Evolutionary conservation across 139 green algal species (phyloP).

Genomic region (Pleodorina starrii): DNA sequence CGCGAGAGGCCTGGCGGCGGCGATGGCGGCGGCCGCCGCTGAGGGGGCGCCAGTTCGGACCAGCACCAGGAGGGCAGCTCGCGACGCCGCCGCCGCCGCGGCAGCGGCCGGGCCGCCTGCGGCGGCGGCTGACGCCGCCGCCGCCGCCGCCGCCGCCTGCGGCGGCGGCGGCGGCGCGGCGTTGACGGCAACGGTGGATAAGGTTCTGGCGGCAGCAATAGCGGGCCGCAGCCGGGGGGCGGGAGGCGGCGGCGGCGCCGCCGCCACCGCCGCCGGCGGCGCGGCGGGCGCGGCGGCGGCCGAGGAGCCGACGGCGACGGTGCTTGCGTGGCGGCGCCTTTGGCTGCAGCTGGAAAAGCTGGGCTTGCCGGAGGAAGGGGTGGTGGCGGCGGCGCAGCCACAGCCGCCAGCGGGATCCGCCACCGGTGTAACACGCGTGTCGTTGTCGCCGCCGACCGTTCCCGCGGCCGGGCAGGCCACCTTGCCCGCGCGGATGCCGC

Average conservation of each 20-base stretch:
- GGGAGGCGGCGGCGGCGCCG: background rate
- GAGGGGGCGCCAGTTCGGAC: conserved; percentile 3
- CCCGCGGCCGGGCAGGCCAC: too few relatives aligned
- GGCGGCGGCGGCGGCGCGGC: background rate
- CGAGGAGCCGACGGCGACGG: background rate
- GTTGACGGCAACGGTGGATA: background rate
- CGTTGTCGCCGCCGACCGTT: background rate
- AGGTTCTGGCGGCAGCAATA: background rate
- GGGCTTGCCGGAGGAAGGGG: too few relatives aligned
- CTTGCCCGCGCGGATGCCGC: too few relatives aligned
- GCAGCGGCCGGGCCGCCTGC: too few relatives aligned
- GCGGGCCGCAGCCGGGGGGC: background rate
- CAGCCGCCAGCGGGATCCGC: background rate
- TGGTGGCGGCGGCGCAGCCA: background rate
- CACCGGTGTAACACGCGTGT: background rate
- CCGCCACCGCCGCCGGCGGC: background rate
- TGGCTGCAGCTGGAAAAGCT: background rate
- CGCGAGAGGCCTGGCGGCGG: background rate
- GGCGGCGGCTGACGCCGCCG: background rate
- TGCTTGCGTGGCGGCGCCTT: background rate
- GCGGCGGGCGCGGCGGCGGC: background rate
- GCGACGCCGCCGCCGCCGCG: background rate
- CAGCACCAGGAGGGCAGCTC: background rate
- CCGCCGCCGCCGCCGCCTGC: too few relatives aligned
- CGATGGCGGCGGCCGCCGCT: background rate